Evolutionary conservation across 2,329 filamentous ascomycete species (phyloP).

Genomic region (Myotisia sp.): DNA sequence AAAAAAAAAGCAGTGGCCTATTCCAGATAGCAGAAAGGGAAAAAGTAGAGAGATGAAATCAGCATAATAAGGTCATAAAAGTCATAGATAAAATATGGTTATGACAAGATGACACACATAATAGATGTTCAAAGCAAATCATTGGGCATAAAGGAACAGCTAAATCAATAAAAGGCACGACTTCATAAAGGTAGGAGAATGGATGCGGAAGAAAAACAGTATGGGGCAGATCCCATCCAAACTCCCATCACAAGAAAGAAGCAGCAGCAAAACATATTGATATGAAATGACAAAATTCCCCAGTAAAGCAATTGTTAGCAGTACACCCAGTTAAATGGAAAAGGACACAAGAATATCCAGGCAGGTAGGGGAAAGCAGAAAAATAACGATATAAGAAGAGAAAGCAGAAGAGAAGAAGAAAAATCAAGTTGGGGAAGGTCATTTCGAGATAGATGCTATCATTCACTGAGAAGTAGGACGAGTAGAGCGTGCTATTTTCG

Average conservation of each 20-base stretch:
- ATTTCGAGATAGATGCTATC: background rate
- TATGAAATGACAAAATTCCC: background rate
- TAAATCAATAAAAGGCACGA: conserved; percentile 2
- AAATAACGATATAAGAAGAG: background rate
- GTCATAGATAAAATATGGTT: background rate
- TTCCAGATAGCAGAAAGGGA: background rate
- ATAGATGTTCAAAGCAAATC: background rate
- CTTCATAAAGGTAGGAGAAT: conserved; percentile 1
- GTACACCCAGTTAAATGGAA: conserved; percentile 5
- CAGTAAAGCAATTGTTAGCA: conserved; percentile 4
- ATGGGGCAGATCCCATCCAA: background rate
- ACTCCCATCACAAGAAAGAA: conserved; percentile 1
- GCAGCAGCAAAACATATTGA: conserved; percentile 1
- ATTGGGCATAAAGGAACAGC: conserved; percentile 2
- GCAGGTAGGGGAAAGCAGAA: background rate
- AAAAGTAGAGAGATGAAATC: background rate
- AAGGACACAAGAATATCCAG: conserved; percentile 5
- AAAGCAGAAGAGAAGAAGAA: background rate
- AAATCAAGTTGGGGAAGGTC: background rate
- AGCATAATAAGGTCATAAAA: background rate
- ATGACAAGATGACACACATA: background rate
- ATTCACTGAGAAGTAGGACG: conserved; percentile 1
- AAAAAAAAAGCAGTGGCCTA: conserved; percentile 1
- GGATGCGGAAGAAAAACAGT: background rate
- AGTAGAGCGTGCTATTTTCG: background rate